Percentiles rank a stretch among this genome's conserved stretches.
These are phyloP conservation scores for Sordaria brevicollis DNA, from an alignment of 495 filamentous ascomycete genomes.

Conservation along the genomic window DNA sequence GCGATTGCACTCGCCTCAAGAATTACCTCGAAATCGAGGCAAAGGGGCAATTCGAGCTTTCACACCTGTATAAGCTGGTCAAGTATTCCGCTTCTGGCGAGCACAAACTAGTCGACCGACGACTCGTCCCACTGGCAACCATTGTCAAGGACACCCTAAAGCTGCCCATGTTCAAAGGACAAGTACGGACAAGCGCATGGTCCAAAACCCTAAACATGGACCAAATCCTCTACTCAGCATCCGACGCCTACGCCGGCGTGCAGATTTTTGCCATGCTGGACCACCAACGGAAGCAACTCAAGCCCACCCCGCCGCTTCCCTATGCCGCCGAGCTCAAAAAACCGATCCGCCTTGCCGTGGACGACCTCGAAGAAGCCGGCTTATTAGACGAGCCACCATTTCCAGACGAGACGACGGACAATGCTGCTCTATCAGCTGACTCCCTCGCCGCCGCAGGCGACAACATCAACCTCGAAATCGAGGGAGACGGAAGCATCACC, in stretches of 20 bases:
- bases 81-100: conserved; percentile 43
- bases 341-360: conserved; percentile 44
- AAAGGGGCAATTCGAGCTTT: conserved; percentile 64
- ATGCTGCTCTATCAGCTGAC: conserved; percentile 4
- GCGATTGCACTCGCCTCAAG: conserved; percentile 59
- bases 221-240: conserved; percentile 76
- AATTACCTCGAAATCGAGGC: conserved; percentile 55
- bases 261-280: conserved; percentile 64
- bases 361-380: conserved; percentile 20
- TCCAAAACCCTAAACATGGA: conserved; percentile 42
- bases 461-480: conserved; percentile 9
- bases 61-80: conserved; percentile 66
- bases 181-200: conserved; percentile 68
- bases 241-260: conserved; percentile 72
- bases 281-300: conserved; percentile 48
- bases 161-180: conserved; percentile 68
- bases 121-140: conserved; percentile 50
- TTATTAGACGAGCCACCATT: conserved; percentile 10
- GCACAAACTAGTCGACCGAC: conserved; percentile 50
- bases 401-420: neutral
- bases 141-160: conserved; percentile 63
- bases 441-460: conserved; percentile 7
- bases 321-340: conserved; percentile 52
- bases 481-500: neutral
- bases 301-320: conserved; percentile 61